These are phyloP conservation scores for Puccinia novopanici DNA, from an alignment of 1,284 basidiomycete genomes.

Conservation along the genomic window DNA sequence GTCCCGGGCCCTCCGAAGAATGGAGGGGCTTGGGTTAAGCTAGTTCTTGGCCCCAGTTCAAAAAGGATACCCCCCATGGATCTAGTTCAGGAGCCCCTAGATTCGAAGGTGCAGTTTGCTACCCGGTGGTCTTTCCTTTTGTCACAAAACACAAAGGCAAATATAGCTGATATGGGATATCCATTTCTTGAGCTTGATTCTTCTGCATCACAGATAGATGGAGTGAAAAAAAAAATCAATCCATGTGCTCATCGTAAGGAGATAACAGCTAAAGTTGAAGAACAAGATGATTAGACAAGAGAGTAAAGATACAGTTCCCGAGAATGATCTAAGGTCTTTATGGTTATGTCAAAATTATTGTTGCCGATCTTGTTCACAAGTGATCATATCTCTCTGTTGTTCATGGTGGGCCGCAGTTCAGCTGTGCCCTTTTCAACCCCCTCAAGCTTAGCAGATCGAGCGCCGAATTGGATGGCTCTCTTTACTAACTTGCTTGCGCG, in stretches of 20 bases:
- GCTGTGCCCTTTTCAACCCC: constrained; percentile 27
- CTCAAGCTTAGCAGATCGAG: constrained; percentile 42
- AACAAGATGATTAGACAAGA: constrained; percentile 6
- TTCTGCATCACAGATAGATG: constrained; percentile 5
- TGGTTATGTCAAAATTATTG: constrained; percentile 6
- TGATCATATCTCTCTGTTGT: neutral
- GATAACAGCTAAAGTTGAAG: constrained; percentile 23
- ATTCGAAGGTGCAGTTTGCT: too few relatives aligned
- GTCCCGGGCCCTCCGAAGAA: too few relatives aligned
- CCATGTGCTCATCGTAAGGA: constrained; percentile 8
- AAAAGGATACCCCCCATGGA: too few relatives aligned
- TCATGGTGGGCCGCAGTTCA: neutral
- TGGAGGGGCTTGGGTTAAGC: too few relatives aligned
- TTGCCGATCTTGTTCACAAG: constrained; percentile 23
- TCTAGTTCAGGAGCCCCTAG: too few relatives aligned
- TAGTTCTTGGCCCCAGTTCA: too few relatives aligned
- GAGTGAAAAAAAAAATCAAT: constrained; percentile 2
- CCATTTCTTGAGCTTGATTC: neutral
- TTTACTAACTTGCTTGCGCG: constrained; percentile 34
- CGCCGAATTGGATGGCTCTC: constrained; percentile 44
- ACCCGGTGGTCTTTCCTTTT: too few relatives aligned
- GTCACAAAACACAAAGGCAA: too few relatives aligned
- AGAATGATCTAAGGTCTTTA: neutral
- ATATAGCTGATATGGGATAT: neutral
- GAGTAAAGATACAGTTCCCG: constrained; percentile 1